A percentile compares a stretch with the other conserved stretches of the same genome.
Evolutionary conservation across 139 green algal genomes (phyloP).

Genomic region (Picochlorum costavermella): DNA sequence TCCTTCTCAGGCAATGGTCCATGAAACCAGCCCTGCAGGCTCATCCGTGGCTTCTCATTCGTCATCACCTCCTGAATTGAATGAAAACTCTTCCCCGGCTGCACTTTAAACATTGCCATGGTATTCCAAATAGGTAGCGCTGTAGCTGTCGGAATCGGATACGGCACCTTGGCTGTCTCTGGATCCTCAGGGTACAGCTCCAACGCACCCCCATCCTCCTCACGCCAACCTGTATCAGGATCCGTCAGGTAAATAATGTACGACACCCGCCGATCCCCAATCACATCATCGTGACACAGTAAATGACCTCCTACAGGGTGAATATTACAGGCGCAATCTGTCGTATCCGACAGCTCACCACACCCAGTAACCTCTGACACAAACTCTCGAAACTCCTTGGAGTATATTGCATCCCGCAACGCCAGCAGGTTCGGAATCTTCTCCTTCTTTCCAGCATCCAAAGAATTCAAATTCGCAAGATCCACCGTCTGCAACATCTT

Average conservation of each 20-base stretch:
- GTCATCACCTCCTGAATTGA: conserved; percentile 62
- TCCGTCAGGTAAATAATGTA: conserved; percentile 92
- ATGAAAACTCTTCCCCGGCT: conserved; percentile 74
- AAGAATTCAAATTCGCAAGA: conserved; percentile 68
- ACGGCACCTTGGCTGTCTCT: conserved; percentile 40
- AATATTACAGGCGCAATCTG: conserved; percentile 81
- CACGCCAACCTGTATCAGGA: conserved; percentile 61
- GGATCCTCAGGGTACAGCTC: conserved; percentile 65
- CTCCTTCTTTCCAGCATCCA: conserved; percentile 38
- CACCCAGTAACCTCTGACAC: conserved; percentile 51
- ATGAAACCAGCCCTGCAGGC: conserved; percentile 80
- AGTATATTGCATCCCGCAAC: conserved; percentile 72
- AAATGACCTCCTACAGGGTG: conserved; percentile 68
- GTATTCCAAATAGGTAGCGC: conserved; percentile 60
- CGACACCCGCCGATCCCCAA: conserved; percentile 67
- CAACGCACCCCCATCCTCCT: conserved; percentile 69
- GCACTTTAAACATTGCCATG: conserved; percentile 80
- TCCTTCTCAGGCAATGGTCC: conserved; percentile 24
- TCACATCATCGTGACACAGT: conserved; percentile 87
- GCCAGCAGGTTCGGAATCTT: conserved; percentile 59
- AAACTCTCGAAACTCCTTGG: conserved; percentile 43
- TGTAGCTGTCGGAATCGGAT: conserved; percentile 32
- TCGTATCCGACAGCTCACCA: conserved; percentile 58
- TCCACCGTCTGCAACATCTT: conserved; percentile 84
- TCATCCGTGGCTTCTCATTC: conserved; percentile 49